Conservation (phyloP, 257 asterid species). For the Jasminum sambac region DNA sequence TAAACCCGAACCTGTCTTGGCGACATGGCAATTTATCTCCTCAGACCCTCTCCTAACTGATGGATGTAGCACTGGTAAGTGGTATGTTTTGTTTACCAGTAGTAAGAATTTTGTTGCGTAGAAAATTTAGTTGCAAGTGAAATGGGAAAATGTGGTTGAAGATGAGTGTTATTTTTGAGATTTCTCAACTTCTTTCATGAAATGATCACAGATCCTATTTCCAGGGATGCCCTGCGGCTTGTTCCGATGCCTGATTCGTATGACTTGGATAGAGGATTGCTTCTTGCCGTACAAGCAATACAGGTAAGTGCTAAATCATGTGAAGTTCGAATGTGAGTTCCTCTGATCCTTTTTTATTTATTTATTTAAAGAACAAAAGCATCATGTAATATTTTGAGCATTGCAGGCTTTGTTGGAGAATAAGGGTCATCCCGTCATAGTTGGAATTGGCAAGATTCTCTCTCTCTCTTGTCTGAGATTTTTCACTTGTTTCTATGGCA, state of each 20-base stretch:
- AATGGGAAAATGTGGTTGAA: conserved; percentile 10
- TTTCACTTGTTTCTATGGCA: conserved; percentile 18
- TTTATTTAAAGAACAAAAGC: conserved; percentile 17
- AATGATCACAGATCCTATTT: conserved; percentile 78
- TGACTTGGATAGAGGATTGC: conserved; percentile 96
- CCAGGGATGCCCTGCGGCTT: conserved; percentile 72
- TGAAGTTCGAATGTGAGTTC: conserved; percentile 21
- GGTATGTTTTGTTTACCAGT: conserved; percentile 46
- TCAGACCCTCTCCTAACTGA: conserved; percentile 51
- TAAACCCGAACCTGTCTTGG: conserved; percentile 76
- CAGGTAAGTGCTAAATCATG: conserved; percentile 49
- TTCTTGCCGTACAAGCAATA: conserved; percentile 94
- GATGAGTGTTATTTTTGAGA: conserved; percentile 11
- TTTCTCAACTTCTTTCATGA: conserved; percentile 45
- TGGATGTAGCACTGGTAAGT: conserved; percentile 53
- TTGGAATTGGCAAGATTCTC: conserved; percentile 79
- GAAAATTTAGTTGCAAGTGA: conserved; percentile 17
- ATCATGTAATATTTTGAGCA: conserved; percentile 21
- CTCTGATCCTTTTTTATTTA: conserved; percentile 17
- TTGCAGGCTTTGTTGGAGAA: conserved; percentile 92
- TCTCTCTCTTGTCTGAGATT: conserved; percentile 28
- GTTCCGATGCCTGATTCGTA: conserved; percentile 94
- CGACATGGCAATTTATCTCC: conserved; percentile 80
- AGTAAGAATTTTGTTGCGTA: conserved; percentile 16
- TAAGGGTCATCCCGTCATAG: conserved; percentile 94